These are phyloP conservation scores for Tuber calosporum DNA, from an alignment of 495 filamentous ascomycete species.

Conservation along the genomic window DNA sequence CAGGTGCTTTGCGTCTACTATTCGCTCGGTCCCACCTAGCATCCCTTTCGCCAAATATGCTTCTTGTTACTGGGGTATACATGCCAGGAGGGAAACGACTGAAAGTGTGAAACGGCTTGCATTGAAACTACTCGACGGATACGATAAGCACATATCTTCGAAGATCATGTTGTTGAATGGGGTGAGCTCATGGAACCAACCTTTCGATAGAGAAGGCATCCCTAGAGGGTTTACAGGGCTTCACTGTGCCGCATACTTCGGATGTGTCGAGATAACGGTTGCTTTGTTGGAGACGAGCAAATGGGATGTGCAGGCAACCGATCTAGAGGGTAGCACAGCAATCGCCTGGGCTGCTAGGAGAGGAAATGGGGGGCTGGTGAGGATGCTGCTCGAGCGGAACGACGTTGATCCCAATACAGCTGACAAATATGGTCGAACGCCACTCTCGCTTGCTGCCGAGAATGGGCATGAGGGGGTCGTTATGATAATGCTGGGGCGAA, in stretches of 20 bases:
- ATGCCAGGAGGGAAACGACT: background rate
- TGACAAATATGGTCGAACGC: no score
- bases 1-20: no score
- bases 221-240: background rate
- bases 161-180: no score
- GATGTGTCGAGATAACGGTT: background rate
- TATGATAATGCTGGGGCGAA: constrained; percentile 34
- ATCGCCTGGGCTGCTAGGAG: no score
- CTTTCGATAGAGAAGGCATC: background rate
- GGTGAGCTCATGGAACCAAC: no score
- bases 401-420: constrained; percentile 14
- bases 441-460: no score
- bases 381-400: constrained; percentile 28
- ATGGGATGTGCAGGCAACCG: no score
- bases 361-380: constrained; percentile 33
- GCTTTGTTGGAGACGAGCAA: background rate
- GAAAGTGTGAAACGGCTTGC: background rate
- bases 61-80: no score
- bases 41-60: no score
- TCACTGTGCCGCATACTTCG: background rate
- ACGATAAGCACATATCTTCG: no score
- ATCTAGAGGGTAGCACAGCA: no score
- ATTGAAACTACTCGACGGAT: background rate
- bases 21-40: no score
- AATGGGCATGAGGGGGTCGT: constrained; percentile 39